Evolutionary conservation across 2,329 filamentous ascomycete genomes (phyloP), one percentile per base, ranked within the genome.

Genomic region (Lachnellula suecica): DNA sequence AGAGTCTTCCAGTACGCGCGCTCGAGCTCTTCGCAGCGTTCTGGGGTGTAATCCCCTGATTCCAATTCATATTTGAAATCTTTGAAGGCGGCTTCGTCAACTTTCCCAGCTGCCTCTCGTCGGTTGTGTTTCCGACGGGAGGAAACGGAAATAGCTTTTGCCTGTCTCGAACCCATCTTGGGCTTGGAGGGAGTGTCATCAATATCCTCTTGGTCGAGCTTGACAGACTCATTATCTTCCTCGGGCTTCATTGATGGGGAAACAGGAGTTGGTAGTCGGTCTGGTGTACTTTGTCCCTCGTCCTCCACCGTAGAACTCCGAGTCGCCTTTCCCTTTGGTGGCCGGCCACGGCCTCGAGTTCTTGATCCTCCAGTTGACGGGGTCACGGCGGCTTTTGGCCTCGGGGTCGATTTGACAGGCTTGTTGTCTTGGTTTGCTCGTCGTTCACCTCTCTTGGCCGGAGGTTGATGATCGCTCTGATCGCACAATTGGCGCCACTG

Each of bases 1-100:
- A 99, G 79, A 1, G 91, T 96, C 72, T 95, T 97, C 94, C 94
- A 99, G 73, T 99, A 99, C 40, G 87, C 87, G 48, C 90, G 87
- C 71, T 99, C 94, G 5, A 99, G 79, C 68, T 99, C 94, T 62
- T 95, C 91, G 67, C 94, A 97, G 54, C 95, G 83, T 69, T 97
- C 93, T 0, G 87, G 81, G 0, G 91, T 96, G 68, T 88, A 99
- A 49, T 97, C 91, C 5, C 92, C 89, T 60, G 82, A 79, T 43
- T 93, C 85, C 72, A 97, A 88, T 44, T 83, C 85, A 68, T 97
- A 97, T 67, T 97, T 88, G 68, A 96, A 99, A 59, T 88, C 82
- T 64, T 89, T 87, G 73, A 97, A 99, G 1, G 89, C 89, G 56
- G 87, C 88, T 70, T 97, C 93, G 61, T 99, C 93, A 54, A 97